Base-by-base conservation (phyloP, 176 grass and related monocot genomes). In the Phoenix dactylifera region DNA sequence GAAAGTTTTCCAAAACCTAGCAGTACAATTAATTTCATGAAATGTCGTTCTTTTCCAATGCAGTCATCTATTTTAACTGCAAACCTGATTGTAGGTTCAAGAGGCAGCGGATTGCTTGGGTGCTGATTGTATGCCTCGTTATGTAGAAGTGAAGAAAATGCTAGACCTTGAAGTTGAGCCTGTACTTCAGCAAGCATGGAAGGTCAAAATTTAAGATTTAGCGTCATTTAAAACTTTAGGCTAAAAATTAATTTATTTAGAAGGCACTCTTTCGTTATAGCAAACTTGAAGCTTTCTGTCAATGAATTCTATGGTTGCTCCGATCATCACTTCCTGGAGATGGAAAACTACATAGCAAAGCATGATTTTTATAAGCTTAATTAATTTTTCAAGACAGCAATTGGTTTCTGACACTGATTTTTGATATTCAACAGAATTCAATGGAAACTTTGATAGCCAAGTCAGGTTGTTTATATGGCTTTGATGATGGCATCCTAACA, bases 101-200 rank as follows among this genome's bases (percentile, higher is more conserved):
- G 93, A 83, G 57, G 84, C 87, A 72, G 93, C 93, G 59, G 93
- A 88, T 73, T 97, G 84, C 70, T 81, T 97, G 66, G 87, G 87
- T 58, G 81, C 69, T 62, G 87, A 97, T 29, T 85, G 93, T 6
- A 70, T 92, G 15, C 84, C 87, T 73, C 81, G 87, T 71, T 68
- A 92, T 61, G 84, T 92, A 26, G 76, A 92, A 74, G 60, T 83
- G 81, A 92, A 98, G 59, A 86, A 79, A 39, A 72, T 83, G 55
- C 3, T 98, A 9, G 93, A 80, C 52, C 84, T 98, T 3, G 84
- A 88, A 86, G 63, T 81, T 35, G 87, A 92, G 23, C 73, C 83
- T 59, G 69, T 67, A 28, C 85, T 92, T 55, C 87, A 70, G 51
- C 64, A 71, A 52, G 76, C 70, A 22, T 67, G 66, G 58, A 92